Evolutionary conservation across 164 flowering plant species (phyloP).

Genomic region (Sedum album): DNA sequence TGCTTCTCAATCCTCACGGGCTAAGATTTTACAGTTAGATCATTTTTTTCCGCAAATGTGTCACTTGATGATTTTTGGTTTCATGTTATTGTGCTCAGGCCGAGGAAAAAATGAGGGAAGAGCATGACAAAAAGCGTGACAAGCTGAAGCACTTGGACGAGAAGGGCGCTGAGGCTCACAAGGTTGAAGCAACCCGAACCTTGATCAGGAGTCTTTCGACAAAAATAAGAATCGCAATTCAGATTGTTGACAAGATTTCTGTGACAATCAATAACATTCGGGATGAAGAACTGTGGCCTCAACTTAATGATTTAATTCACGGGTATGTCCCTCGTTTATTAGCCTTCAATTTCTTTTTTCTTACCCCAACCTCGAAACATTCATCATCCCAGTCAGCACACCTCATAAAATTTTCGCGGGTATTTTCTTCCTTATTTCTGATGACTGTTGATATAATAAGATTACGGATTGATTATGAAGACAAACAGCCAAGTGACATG

Average conservation of each 20-base stretch:
- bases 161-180: conserved; percentile 76
- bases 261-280: conserved; percentile 64
- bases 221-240: conserved; percentile 81
- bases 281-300: conserved; percentile 97
- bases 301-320: conserved; percentile 59
- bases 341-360: not conserved
- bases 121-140: conserved; percentile 55
- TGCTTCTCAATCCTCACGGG: not conserved
- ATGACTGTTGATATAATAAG: too few relatives aligned
- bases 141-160: conserved; percentile 62
- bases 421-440: too few relatives aligned
- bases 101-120: conserved; percentile 87
- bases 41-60: not conserved
- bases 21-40: not conserved
- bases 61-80: not conserved
- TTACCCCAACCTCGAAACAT: too few relatives aligned
- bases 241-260: conserved; percentile 83
- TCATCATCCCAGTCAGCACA: not conserved
- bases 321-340: conserved; percentile 45
- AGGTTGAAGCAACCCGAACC: conserved; percentile 56
- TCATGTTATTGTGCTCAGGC: conserved; percentile 34
- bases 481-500: too few relatives aligned
- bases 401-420: too few relatives aligned
- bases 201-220: conserved; percentile 61
- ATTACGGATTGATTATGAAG: too few relatives aligned